Evolutionary conservation across 768 basidiomycete species (phyloP).

Genomic region (Podaxis rugospora): DNA sequence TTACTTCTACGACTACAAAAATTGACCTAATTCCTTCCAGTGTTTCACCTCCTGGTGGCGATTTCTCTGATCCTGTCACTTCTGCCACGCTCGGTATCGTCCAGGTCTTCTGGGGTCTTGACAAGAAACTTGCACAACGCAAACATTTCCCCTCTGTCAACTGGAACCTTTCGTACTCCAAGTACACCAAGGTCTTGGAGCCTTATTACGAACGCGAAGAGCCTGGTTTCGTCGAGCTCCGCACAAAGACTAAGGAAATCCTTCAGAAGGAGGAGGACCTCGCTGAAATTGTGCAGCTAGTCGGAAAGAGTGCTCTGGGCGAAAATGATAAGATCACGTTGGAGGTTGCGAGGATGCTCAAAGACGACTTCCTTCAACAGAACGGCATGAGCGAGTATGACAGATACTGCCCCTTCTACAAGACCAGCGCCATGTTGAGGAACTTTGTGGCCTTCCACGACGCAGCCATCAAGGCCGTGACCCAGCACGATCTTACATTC

Average conservation of each 20-base stretch:
- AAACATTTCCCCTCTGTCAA: slow-evolving; percentile 99
- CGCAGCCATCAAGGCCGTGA: slow-evolving; percentile 80
- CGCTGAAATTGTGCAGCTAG: slow-evolving; percentile 98
- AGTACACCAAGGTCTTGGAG: slow-evolving; percentile 93
- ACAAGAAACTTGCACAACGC: slow-evolving; percentile 97
- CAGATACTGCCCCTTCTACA: slow-evolving; percentile 97
- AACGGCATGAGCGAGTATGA: slow-evolving; percentile 99
- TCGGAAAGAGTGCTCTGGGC: slow-evolving; percentile 96
- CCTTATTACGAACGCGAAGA: slow-evolving; percentile 87
- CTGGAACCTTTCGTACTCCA: slow-evolving; percentile 99
- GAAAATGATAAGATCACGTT: slow-evolving; percentile 98
- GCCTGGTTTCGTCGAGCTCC: slow-evolving; percentile 93
- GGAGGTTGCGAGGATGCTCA: slow-evolving; percentile 94
- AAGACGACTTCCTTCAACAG: slow-evolving; percentile 96
- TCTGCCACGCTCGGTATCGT: slow-evolving; percentile 97
- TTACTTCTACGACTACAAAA: not conserved
- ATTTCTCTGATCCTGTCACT: slow-evolving; percentile 98
- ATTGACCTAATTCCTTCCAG: slow-evolving; percentile 35
- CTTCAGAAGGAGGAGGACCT: slow-evolving; percentile 98
- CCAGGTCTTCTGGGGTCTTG: slow-evolving; percentile 99
- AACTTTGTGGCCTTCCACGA: slow-evolving; percentile 96
- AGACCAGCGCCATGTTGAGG: slow-evolving; percentile 92
- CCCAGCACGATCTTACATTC: slow-evolving; percentile 80
- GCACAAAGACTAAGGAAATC: slow-evolving; percentile 92
- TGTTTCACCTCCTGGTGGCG: slow-evolving; percentile 98